Conservation (phyloP, 192 early-diverging fungal genomes). For the Backusella australiensis region DNA sequence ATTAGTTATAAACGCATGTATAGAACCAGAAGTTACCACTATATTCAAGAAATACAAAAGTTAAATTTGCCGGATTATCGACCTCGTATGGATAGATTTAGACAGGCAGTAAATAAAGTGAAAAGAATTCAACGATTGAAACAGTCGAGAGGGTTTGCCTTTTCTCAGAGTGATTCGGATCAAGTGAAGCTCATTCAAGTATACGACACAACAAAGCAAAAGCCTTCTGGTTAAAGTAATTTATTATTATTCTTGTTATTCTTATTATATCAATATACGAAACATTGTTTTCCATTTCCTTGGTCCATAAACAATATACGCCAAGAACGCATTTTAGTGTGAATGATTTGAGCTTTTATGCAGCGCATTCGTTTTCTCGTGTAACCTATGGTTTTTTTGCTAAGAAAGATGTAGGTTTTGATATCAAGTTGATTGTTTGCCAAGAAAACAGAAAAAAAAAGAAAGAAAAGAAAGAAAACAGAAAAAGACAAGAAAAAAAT, state of each 20-base stretch:
- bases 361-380: neutral
- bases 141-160: constrained; percentile 90
- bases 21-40: constrained; percentile 83
- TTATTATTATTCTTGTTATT: neutral
- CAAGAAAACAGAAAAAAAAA: neutral
- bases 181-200: constrained; percentile 58
- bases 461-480: neutral
- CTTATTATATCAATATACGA: neutral
- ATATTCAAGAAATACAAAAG: constrained; percentile 98
- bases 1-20: constrained; percentile 73
- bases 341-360: neutral
- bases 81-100: constrained; percentile 96
- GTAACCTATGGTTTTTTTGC: neutral
- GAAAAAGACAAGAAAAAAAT: neutral
- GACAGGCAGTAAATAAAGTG: constrained; percentile 97
- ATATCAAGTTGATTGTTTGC: neutral
- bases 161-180: constrained; percentile 95
- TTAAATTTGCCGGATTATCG: constrained; percentile 98
- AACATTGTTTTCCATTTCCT: neutral
- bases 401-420: neutral
- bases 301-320: neutral
- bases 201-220: constrained; percentile 54
- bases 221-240: constrained; percentile 44
- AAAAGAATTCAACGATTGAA: constrained; percentile 88
- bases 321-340: neutral